Evolutionary conservation across 805 yeast genomes (phyloP).

Genomic region (Monosporozyma aerobia): DNA sequence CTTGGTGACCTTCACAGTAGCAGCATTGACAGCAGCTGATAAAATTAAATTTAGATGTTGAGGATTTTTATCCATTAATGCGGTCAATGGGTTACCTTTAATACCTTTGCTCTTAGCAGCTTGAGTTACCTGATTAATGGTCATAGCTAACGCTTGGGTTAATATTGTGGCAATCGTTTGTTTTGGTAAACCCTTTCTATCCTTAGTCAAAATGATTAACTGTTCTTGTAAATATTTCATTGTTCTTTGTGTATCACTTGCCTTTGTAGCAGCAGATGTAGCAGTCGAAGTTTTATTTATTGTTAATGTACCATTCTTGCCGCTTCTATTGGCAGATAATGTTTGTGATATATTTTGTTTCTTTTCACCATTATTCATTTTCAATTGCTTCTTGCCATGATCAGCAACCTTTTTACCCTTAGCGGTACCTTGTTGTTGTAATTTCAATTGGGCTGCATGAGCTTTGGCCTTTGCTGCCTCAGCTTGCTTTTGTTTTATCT

Average conservation of each 20-base stretch:
- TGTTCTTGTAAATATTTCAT: constrained; percentile 81
- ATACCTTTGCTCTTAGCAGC: constrained; percentile 82
- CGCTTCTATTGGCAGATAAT: constrained; percentile 26
- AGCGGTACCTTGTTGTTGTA: constrained; percentile 43
- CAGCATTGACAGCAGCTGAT: constrained; percentile 73
- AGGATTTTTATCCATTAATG: constrained; percentile 72
- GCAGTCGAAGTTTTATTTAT: constrained; percentile 3
- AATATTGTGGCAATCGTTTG: constrained; percentile 76
- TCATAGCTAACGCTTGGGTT: constrained; percentile 87
- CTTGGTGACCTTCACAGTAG: constrained; percentile 53
- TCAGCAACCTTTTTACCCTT: constrained; percentile 22
- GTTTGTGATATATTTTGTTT: constrained; percentile 31
- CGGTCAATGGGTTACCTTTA: constrained; percentile 67
- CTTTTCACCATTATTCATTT: constrained; percentile 14
- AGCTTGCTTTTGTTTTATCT: constrained; percentile 55
- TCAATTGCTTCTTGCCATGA: constrained; percentile 6
- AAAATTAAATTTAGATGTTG: constrained; percentile 69
- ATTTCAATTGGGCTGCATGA: constrained; percentile 43
- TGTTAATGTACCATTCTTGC: background rate
- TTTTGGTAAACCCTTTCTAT: constrained; percentile 65
- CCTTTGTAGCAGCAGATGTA: constrained; percentile 8
- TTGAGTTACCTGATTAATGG: constrained; percentile 81
- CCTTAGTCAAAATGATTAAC: constrained; percentile 68
- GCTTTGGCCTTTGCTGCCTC: constrained; percentile 55
- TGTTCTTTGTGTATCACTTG: constrained; percentile 42